These are phyloP conservation scores for Yamadazyma nakazawae DNA, from an alignment of 805 yeast species.

Conservation along the genomic window DNA sequence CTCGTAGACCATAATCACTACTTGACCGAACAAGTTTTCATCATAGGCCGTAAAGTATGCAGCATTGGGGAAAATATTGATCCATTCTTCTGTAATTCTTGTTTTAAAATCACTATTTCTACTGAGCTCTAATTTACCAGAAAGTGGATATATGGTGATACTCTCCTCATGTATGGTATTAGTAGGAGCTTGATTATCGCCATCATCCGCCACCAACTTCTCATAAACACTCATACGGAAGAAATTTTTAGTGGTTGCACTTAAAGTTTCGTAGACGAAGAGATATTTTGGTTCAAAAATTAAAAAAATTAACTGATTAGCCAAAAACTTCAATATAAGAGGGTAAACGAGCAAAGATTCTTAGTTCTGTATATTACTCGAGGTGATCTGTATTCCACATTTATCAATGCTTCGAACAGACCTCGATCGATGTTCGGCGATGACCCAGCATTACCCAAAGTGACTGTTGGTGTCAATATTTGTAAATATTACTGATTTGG, in stretches of 20 bases:
- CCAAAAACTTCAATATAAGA: not conserved
- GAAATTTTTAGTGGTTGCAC: not conserved
- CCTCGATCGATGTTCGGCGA: not conserved
- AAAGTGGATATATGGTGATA: conserved; percentile 22
- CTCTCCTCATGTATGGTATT: conserved; percentile 3
- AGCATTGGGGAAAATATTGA: conserved; percentile 41
- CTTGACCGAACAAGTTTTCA: conserved; percentile 45
- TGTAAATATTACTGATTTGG: not conserved
- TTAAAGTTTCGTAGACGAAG: not conserved
- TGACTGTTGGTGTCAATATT: conserved; percentile 1
- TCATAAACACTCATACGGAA: conserved; percentile 34
- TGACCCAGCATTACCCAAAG: conserved; percentile 1
- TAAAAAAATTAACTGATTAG: not conserved
- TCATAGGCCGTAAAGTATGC: conserved; percentile 55
- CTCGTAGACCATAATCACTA: conserved; percentile 50
- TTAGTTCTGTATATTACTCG: too few species aligned
- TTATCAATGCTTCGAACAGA: not conserved
- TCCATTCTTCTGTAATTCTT: conserved; percentile 30
- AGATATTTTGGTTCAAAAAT: not conserved
- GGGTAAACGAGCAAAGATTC: not conserved
- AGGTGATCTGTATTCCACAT: too few species aligned
- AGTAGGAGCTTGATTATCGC: not conserved
- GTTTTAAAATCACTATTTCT: conserved; percentile 10
- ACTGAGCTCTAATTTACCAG: conserved; percentile 22
- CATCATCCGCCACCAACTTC: conserved; percentile 36